Base-by-base conservation (phyloP, 179 eudicot species). In the Amaranthus tricolor region DNA sequence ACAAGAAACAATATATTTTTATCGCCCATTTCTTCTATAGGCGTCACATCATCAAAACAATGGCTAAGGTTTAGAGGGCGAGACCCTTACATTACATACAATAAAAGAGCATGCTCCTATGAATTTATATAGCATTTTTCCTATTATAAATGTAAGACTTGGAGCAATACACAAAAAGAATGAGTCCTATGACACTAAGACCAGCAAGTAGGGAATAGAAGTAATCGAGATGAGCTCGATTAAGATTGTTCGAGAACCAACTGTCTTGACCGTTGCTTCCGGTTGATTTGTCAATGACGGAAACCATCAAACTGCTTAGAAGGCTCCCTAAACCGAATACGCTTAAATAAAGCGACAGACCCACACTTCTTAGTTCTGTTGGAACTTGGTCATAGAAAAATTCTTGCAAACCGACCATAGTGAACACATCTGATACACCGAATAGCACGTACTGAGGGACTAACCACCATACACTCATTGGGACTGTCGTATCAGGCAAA, bases 341-440 rank as follows among this genome's bases (percentile, higher is more conserved):
- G 51, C 94, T 84, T 68, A 88, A 63, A 68, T 82, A 88, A 6
- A 89, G 84, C 0, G 91, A 81, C 19, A 89, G 81, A 20, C 96
- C 96, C 0, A 88, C 80, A 48, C 94, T 91, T 45, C 85, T 88
- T 67, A 89, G 74, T 53, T 89, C 89, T 53, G 71, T 78, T 0
- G 91, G 91, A 65, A 91, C 87, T 74, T 91, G 93, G 61, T 86
- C 91, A 45, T 91, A 91, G 84, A 91, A 91, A 24, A 89, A 89
- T 66, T 90, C 96, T 79, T 89, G 96, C 75, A 90, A 60, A 13
- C 96, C 96, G 43, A 87, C 91, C 88, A 87, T 80, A 6, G 89
- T 80, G 80, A 90, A 89, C 5, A 84, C 96, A 53, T 90, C 91
- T 0, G 93, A 81, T 44, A 89, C 15, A 45, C 96, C 96, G 31